These are phyloP conservation scores for Ganoderma multipileum DNA, from an alignment of 1,284 basidiomycete genomes.

Conservation along the genomic window DNA sequence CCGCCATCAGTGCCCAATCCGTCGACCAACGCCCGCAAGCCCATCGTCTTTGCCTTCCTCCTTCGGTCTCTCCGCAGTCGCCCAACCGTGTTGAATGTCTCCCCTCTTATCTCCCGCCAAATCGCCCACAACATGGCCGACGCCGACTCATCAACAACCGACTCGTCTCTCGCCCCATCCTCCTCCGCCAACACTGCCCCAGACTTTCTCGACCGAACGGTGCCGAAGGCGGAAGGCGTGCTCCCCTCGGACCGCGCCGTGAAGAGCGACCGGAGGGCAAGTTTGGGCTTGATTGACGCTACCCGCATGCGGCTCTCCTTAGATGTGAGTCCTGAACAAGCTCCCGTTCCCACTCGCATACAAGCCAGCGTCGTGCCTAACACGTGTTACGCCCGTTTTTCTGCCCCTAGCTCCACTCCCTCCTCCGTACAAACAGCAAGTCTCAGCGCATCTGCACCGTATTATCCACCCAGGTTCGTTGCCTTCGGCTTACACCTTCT, in stretches of 20 bases:
- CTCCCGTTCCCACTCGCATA: constrained; percentile 33
- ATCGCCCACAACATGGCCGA: constrained; percentile 30
- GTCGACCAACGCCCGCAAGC: constrained; percentile 13
- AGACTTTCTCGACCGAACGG: constrained; percentile 31
- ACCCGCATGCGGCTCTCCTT: constrained; percentile 43
- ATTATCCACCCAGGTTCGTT: constrained; percentile 36
- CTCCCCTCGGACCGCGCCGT: constrained; percentile 27
- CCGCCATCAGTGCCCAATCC: constrained; percentile 9
- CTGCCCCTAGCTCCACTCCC: constrained; percentile 39
- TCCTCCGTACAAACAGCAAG: constrained; percentile 42
- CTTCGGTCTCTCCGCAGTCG: constrained; percentile 22
- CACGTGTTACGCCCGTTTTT: constrained; percentile 44
- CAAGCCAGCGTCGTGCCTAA: constrained; percentile 41
- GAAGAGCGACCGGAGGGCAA: constrained; percentile 33
- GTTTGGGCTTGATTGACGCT: constrained; percentile 43
- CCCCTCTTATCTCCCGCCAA: constrained; percentile 24
- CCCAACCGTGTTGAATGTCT: constrained; percentile 27
- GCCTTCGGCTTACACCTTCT: constrained; percentile 10
- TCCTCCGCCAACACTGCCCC: constrained; percentile 34
- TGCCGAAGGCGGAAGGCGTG: constrained; percentile 29
- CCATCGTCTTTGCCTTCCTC: constrained; percentile 23
- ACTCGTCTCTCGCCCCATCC: constrained; percentile 37
- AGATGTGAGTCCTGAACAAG: constrained; percentile 40
- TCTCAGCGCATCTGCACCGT: constrained; percentile 31
- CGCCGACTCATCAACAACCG: constrained; percentile 33